These are phyloP conservation scores for Earliella scabrosa DNA, from an alignment of 1,284 basidiomycete species.

Conservation along the genomic window DNA sequence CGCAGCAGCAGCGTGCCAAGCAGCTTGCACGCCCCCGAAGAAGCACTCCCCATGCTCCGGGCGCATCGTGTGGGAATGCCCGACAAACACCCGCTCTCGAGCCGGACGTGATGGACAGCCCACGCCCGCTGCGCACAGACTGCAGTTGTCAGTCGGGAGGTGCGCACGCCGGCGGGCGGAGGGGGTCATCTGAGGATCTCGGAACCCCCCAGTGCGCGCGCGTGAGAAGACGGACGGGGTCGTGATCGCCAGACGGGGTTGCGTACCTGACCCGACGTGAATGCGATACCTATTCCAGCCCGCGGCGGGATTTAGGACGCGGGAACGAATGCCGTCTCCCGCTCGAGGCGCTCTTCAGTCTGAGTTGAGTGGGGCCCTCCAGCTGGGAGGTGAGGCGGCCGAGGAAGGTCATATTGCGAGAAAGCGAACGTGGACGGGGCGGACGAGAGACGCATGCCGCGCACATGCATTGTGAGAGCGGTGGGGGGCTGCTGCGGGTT, in stretches of 20 bases:
- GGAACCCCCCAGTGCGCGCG: not conserved
- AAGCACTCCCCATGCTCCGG: constrained; percentile 4
- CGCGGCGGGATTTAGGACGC: constrained; percentile 18
- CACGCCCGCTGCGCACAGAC: constrained; percentile 13
- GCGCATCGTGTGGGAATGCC: constrained; percentile 24
- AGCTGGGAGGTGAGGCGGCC: constrained; percentile 1
- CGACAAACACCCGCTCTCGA: constrained; percentile 24
- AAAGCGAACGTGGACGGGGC: constrained; percentile 1
- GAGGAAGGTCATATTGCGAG: constrained; percentile 6
- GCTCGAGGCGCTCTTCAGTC: too few relatives aligned
- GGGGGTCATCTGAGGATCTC: constrained; percentile 23
- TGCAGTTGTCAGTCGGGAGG: too few relatives aligned
- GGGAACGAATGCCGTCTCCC: constrained; percentile 7
- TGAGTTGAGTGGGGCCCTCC: too few relatives aligned
- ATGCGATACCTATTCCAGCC: constrained; percentile 11
- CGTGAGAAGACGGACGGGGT: constrained; percentile 15
- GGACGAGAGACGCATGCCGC: constrained; percentile 5
- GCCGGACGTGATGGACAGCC: not conserved
- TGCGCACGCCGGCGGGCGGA: constrained; percentile 8
- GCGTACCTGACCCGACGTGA: constrained; percentile 19
- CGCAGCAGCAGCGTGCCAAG: constrained; percentile 3
- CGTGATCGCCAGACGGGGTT: constrained; percentile 11
- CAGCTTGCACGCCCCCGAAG: constrained; percentile 12
- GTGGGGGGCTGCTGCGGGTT: constrained; percentile 13
- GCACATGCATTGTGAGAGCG: constrained; percentile 8